Evolutionary conservation across 1,284 basidiomycete species (phyloP), one percentile per base, ranked within the genome.

Genomic region (Tremellales sp.): DNA sequence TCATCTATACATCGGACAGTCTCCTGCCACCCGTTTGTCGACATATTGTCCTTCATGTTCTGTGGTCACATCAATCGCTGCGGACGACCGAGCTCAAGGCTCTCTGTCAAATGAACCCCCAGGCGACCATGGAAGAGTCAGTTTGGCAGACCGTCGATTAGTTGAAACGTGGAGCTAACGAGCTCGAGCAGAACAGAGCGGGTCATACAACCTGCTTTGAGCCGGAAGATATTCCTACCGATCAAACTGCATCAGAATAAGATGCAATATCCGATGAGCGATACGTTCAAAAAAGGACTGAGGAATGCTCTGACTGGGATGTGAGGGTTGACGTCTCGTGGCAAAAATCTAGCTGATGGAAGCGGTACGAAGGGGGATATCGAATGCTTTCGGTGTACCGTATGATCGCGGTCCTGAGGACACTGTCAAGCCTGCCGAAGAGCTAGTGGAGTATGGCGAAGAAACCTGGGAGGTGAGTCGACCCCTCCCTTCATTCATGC

Each of bases 261-360:
- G 83, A 66, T 76, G 47, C 50, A 57, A 83, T 47, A 78, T 78
- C 24, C 76, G 21, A 40, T 92, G 58, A 89, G 86, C 63, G 63
- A 81, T 4, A 82, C 82, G 1, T 89, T 93, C 77, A 89, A 90
- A 65, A 74, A 79, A 5, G 85, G 83, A 48, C 77, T 93, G 57
- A 78, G 88, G 49, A 85, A 87, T 58, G 92, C 91, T n/a, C 75
- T 97, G 36, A 93, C 88, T 0, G 93, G 91, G 63, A 85, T 91
- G 91, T 92, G 69, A 68, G 84, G 74, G 27, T 32, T 34, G 21
- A 44, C 40, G 25, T 45, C 37, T 59, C 51, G 32, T 62, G 7
- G 24, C 42, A 14, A 28, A 14, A 13, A 13, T n/a, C 0, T 8
- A n/a, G 26, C 28, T 45, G 32, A 52, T 29, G 18, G 12, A 22